Evolutionary conservation across 2,329 filamentous ascomycete species (phyloP).

Genomic region (Penicillium fuscoglaucum): DNA sequence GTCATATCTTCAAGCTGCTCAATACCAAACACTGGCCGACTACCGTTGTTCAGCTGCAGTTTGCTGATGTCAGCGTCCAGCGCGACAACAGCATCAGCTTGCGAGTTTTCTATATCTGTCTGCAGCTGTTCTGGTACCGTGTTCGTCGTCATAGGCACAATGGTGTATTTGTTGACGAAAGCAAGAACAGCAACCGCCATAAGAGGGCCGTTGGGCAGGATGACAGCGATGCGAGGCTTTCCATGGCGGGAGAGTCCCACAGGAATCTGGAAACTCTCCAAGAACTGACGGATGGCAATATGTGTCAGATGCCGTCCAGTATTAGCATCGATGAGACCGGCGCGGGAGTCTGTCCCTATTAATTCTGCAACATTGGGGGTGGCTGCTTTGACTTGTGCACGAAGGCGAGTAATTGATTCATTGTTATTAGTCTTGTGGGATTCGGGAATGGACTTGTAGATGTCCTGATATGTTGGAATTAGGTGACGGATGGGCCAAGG

Average conservation of each 20-base stretch:
- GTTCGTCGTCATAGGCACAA: constrained; percentile 54
- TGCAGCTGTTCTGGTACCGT: constrained; percentile 54
- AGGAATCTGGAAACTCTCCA: constrained; percentile 23
- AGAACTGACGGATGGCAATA: constrained; percentile 20
- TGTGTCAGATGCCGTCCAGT: constrained; percentile 19
- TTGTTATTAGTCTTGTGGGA: constrained; percentile 15
- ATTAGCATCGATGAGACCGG: constrained; percentile 18
- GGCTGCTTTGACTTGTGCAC: constrained; percentile 14
- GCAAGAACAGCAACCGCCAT: constrained; percentile 54
- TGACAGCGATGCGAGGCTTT: constrained; percentile 52
- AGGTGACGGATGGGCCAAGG: constrained; percentile 16
- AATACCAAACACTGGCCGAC: constrained; percentile 18
- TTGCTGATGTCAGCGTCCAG: constrained; percentile 33
- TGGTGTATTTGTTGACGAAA: constrained; percentile 52
- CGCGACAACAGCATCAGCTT: constrained; percentile 51
- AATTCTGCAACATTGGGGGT: constrained; percentile 12
- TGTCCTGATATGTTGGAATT: constrained; percentile 16
- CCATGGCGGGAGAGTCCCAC: constrained; percentile 24
- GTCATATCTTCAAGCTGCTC: constrained; percentile 39
- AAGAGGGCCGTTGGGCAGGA: constrained; percentile 56
- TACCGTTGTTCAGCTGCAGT: constrained; percentile 12
- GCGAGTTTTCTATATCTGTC: constrained; percentile 52
- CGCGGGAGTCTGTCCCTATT: constrained; percentile 17
- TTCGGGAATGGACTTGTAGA: constrained; percentile 19
- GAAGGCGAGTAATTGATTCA: constrained; percentile 10